Conservation (phyloP, 345 rosid species). For the Aegle marmelos region DNA sequence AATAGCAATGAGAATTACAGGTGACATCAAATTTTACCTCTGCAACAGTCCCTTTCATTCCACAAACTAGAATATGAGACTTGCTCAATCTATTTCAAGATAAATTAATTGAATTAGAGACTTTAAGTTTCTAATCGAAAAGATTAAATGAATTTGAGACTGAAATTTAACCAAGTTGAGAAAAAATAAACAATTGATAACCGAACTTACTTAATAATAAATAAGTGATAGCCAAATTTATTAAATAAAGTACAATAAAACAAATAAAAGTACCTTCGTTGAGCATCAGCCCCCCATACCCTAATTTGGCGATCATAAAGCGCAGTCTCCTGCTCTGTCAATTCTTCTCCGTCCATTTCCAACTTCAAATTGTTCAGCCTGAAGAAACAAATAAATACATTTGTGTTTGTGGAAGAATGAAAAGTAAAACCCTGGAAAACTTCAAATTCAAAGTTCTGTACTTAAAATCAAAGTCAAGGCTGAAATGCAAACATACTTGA, state of each 20-base stretch:
- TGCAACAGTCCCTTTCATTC: slow-evolving; percentile 79
- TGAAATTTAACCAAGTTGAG: background rate
- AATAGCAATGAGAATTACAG: background rate
- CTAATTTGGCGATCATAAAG: slow-evolving; percentile 92
- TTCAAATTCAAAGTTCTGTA: background rate
- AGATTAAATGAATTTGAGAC: background rate
- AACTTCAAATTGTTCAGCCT: slow-evolving; percentile 19
- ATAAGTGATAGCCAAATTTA: background rate
- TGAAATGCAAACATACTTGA: background rate
- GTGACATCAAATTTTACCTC: slow-evolving; percentile 46
- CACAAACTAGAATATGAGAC: slow-evolving; percentile 74
- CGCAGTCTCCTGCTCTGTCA: slow-evolving; percentile 97
- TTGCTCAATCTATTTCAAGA: slow-evolving; percentile 59
- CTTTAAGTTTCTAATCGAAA: too few species aligned
- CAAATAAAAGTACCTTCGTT: slow-evolving; percentile 52
- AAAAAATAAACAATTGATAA: background rate
- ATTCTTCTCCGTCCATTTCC: slow-evolving; percentile 79
- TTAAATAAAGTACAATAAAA: background rate
- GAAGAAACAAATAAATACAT: background rate
- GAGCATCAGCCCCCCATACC: slow-evolving; percentile 99
- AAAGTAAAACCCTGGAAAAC: background rate
- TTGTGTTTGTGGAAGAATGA: background rate
- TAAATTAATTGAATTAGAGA: background rate
- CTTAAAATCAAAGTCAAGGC: background rate
- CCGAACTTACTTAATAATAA: background rate